Conservation (phyloP, 176 grass and related monocot species). For the Triticum dicoccoides region DNA sequence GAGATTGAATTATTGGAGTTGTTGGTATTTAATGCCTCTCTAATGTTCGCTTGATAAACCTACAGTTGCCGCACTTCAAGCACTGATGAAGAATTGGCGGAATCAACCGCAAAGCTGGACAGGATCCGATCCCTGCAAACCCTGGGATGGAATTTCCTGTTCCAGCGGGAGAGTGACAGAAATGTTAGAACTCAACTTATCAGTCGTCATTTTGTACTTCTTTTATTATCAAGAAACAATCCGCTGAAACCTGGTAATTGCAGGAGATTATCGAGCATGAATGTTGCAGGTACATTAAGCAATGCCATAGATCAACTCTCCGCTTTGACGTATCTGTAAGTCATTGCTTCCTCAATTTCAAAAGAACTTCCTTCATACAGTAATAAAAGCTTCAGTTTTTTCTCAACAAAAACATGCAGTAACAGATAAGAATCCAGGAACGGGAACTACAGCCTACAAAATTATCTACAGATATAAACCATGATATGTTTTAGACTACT, state of each 20-base stretch:
- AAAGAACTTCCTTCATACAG: background rate
- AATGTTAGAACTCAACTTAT: conserved; percentile 47
- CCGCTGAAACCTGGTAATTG: conserved; percentile 26
- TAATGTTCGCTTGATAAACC: conserved; percentile 32
- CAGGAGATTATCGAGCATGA: conserved; percentile 68
- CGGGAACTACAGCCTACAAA: background rate
- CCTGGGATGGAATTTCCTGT: conserved; percentile 89
- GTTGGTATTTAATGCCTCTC: conserved; percentile 10
- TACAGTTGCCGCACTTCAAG: conserved; percentile 60
- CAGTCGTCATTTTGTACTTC: conserved; percentile 11
- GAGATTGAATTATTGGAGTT: background rate
- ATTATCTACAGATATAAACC: background rate
- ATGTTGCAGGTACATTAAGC: conserved; percentile 61
- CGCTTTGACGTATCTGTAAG: conserved; percentile 74
- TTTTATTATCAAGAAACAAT: conserved; percentile 1
- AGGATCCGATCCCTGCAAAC: conserved; percentile 63
- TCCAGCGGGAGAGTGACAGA: conserved; percentile 53
- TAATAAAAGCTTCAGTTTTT: conserved; percentile 26
- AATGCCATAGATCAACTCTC: conserved; percentile 53
- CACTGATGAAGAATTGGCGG: conserved; percentile 57
- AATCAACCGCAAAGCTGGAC: conserved; percentile 74
- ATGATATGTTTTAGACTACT: conserved; percentile 8
- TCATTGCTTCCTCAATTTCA: conserved; percentile 17
- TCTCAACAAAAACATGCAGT: background rate
- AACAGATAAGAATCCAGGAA: background rate